A percentile compares a stretch with the other conserved stretches of the same genome.
phyloP scores from a whole-genome alignment of 2,329 filamentous ascomycete genomes.

The Fusarium tanahbumbuense region DNA sequence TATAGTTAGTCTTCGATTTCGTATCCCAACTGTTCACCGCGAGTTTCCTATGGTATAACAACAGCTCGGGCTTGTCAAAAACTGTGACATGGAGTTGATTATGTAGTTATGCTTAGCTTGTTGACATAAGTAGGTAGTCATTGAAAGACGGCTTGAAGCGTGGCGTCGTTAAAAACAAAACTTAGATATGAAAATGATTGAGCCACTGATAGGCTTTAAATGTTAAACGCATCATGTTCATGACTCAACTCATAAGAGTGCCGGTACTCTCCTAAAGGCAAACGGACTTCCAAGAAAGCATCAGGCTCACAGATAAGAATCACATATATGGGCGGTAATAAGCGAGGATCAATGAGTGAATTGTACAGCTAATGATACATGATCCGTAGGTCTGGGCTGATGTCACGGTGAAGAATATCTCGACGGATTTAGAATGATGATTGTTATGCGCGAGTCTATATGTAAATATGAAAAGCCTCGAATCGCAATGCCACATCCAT shows the following conservation, averaged over 20 bases:
- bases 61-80: background rate
- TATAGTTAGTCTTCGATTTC: background rate
- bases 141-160: background rate
- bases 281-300: background rate
- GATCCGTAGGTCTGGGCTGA: slow-evolving; percentile 25
- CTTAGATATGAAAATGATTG: background rate
- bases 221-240: background rate
- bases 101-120: background rate
- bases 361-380: slow-evolving; percentile 47
- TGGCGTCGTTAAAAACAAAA: background rate
- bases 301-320: background rate
- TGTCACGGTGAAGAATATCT: slow-evolving; percentile 36
- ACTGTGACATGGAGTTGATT: background rate
- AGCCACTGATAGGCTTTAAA: background rate
- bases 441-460: slow-evolving; percentile 53
- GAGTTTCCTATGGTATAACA: background rate
- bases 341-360: slow-evolving; percentile 25
- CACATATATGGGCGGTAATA: background rate
- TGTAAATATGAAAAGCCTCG: slow-evolving; percentile 44
- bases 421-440: slow-evolving; percentile 45
- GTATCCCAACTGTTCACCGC: too few species aligned
- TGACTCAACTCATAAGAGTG: background rate
- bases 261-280: background rate
- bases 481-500: slow-evolving; percentile 46
- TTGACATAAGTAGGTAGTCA: background rate